phyloP scores from a whole-genome alignment of 78 protist genomes.

The Dictyostelium intermedium region DNA sequence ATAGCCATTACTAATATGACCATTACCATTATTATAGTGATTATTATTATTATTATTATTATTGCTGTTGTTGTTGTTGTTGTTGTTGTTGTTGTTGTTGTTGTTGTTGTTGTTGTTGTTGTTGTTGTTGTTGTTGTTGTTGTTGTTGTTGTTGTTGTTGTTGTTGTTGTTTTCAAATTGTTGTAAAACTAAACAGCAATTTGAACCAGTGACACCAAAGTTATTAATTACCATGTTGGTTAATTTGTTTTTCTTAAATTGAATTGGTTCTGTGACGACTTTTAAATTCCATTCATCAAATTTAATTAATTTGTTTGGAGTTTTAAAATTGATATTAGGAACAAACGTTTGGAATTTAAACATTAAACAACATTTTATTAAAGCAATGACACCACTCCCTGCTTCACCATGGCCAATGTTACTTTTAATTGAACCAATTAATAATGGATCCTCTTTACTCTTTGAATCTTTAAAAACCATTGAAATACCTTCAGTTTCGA shows the following conservation, averaged over 20 bases:
- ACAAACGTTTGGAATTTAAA: constrained; percentile 24
- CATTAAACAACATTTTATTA: constrained; percentile 47
- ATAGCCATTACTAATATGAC: background rate
- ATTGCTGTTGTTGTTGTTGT: too few relatives aligned
- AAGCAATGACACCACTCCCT: constrained; percentile 53
- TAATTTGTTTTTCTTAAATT: background rate
- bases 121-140: too few relatives aligned
- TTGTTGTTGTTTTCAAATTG: background rate
- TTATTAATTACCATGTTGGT: constrained; percentile 13
- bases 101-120: too few relatives aligned
- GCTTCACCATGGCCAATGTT: constrained; percentile 80
- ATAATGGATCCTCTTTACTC: background rate
- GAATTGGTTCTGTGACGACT: constrained; percentile 17
- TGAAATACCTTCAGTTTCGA: constrained; percentile 71
- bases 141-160: too few relatives aligned
- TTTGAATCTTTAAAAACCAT: constrained; percentile 4
- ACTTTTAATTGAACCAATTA: constrained; percentile 72
- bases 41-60: background rate
- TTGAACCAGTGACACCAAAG: constrained; percentile 25
- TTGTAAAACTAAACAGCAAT: background rate
- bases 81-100: too few relatives aligned
- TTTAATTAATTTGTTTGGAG: constrained; percentile 46
- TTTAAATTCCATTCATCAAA: constrained; percentile 32
- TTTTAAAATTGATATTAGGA: constrained; percentile 41
- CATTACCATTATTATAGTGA: too few relatives aligned